Evolutionary conservation across 345 rosid genomes (phyloP), one percentile per base, ranked within the genome.

Genomic region (Toxicodendron radicans): DNA sequence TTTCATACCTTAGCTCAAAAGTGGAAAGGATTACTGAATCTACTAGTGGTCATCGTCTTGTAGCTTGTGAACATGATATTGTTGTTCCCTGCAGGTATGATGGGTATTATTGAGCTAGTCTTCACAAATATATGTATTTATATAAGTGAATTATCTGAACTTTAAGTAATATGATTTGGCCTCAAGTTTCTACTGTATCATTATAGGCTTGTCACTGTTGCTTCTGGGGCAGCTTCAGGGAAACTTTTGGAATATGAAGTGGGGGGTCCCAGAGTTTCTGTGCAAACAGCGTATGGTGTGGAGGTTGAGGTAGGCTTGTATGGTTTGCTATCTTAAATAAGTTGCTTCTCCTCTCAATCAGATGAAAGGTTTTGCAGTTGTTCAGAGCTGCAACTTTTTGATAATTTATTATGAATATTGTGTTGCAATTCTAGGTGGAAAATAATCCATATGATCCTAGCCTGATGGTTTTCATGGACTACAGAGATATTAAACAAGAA

Each of bases 201-300:
- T 78, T 88, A 64, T 84, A 92, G 99, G 90, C 97, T 95, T 80
- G 98, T 88, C 49, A 87, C 96, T 52, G 99, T 95, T 85, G 99
- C 99, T 77, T 95, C 98, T 43, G 99, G 98, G 83, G 99, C 99
- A 70, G 98, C 99, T 87, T 95, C 99, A 10, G 99, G 99, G 77
- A 95, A 89, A 83, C 92, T 95, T 35, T 84, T 95, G 92, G 89
- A 88, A 64, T 92, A 92, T 75, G 98, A 92, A 83, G 97, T 91
- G 71, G 98, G 98, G n/a, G 99, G 99, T 33, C 99, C 99, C 10
- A 84, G 93, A 76, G 97, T 95, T 73, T 90, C 87, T 74, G 94
- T 95, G 17, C 98, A 95, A 83, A 95, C 98, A 72, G 98, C 99
- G 70, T 92, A 95, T 46, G 99, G 99, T 24, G 79, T 95, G 71